Base-by-base conservation (phyloP, 495 filamentous ascomycete genomes). In the Penicillium alfredii region DNA sequence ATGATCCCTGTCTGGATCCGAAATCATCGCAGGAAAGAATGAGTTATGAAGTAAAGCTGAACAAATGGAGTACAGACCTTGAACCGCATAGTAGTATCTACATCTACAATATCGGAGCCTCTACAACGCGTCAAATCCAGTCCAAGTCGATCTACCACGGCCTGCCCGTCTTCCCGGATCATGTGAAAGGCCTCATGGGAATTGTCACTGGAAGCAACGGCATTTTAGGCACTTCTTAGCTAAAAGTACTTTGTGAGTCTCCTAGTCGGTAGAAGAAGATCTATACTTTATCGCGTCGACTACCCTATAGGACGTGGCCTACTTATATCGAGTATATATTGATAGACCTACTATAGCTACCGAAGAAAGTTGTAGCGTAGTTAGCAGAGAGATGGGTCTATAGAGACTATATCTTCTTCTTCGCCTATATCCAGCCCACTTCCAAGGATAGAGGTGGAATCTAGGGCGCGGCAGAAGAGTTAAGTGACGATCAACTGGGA, bases 381-480 rank as follows among this genome's bases (percentile, higher is more conserved):
- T 40, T 72, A 13, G 58, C 64, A 34, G 47, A 60, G 39, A 36
- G 47, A 26, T 40, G 48, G 7, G 45, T 64, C 8, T 53, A 49
- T 20, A 60, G 52, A 16, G 72, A 75, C 45, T 63, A 76, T 44
- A 58, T 76, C 11, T 77, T 77, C 56, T 78, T 75, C 59, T 69
- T 67, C 26, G 59, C 66, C 2, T 78, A 78, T 54, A 55, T 73
- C 27, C 73, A 78, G 41, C 60, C 65, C 1, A 26, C 53, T 7
- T 61, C 58, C 3, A 60, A 64, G 15, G 44, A 55, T 18, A 58
- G 64, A 2, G 33, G 44, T 9, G 48, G 55, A 18, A 55, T 72
- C 18, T 74, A 64, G 71, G 58, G 55, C 38, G 58, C 69, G 37
- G 58, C 57, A 2, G 62, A 74, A 38, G 65, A 64, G 34, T 49